These are phyloP conservation scores for Trichoderma cornu-damae DNA, from an alignment of 2,329 filamentous ascomycete genomes.

Conservation along the genomic window DNA sequence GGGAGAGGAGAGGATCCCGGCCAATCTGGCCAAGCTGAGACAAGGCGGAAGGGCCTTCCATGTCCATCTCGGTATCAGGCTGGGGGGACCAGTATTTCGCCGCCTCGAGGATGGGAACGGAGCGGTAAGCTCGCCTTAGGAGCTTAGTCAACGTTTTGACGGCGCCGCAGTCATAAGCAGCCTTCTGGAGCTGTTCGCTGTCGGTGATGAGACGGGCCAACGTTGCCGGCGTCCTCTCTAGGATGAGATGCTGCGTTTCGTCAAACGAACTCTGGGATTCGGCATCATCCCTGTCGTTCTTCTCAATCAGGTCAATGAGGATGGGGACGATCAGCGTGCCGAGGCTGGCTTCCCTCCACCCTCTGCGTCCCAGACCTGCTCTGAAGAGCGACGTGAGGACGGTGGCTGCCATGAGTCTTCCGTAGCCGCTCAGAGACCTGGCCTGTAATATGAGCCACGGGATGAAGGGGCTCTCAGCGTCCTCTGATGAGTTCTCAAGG, in stretches of 20 bases:
- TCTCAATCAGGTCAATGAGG: slow-evolving; percentile 57
- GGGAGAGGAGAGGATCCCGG: slow-evolving; percentile 54
- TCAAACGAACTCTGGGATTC: slow-evolving; percentile 37
- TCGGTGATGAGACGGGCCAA: slow-evolving; percentile 75
- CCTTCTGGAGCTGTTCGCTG: slow-evolving; percentile 72
- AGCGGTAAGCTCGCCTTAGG: slow-evolving; percentile 48
- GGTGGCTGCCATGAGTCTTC: slow-evolving; percentile 63
- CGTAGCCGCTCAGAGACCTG: slow-evolving; percentile 51
- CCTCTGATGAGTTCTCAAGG: slow-evolving; percentile 42
- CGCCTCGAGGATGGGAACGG: slow-evolving; percentile 32
- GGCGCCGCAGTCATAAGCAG: slow-evolving; percentile 63
- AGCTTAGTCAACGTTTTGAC: slow-evolving; percentile 44
- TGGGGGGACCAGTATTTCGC: slow-evolving; percentile 39
- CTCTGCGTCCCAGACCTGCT: slow-evolving; percentile 59
- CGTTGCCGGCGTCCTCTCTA: slow-evolving; percentile 68
- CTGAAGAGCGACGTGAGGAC: slow-evolving; percentile 66
- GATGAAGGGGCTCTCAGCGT: slow-evolving; percentile 64
- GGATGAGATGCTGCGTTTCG: slow-evolving; percentile 38
- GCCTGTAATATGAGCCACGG: slow-evolving; percentile 66
- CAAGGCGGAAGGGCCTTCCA: slow-evolving; percentile 32
- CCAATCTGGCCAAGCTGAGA: slow-evolving; percentile 56
- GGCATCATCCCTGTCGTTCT: slow-evolving; percentile 42
- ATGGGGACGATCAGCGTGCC: slow-evolving; percentile 65
- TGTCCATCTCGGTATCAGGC: slow-evolving; percentile 32
- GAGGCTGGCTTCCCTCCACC: slow-evolving; percentile 56